phyloP scores from a whole-genome alignment of 2,329 filamentous ascomycete genomes.

The Dothistroma septosporum region DNA sequence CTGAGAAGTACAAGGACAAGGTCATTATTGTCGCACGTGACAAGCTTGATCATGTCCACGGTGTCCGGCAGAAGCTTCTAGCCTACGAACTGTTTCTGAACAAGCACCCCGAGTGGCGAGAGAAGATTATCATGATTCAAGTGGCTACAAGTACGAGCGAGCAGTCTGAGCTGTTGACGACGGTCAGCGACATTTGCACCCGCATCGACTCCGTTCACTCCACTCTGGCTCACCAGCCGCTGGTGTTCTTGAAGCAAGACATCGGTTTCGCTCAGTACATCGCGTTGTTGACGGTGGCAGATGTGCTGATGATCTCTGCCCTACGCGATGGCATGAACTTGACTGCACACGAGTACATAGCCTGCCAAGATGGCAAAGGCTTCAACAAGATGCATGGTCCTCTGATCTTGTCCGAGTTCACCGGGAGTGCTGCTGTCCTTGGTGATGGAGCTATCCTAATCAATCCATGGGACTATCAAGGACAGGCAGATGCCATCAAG shows the following conservation, averaged over 20 bases:
- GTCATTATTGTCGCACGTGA: slow-evolving; percentile 87
- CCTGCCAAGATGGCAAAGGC: slow-evolving; percentile 80
- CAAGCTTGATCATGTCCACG: slow-evolving; percentile 88
- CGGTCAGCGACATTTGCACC: slow-evolving; percentile 88
- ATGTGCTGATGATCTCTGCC: slow-evolving; percentile 90
- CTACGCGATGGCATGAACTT: slow-evolving; percentile 97
- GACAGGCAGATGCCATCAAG: slow-evolving; percentile 76
- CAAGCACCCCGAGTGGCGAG: slow-evolving; percentile 84
- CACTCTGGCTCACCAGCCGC: slow-evolving; percentile 83
- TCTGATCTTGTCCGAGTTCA: slow-evolving; percentile 91
- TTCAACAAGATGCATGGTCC: slow-evolving; percentile 80
- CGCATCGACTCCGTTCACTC: slow-evolving; percentile 90
- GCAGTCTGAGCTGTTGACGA: slow-evolving; percentile 79
- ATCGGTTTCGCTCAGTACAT: slow-evolving; percentile 90
- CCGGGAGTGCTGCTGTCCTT: slow-evolving; percentile 84
- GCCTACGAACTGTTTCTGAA: slow-evolving; percentile 92
- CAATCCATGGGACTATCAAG: slow-evolving; percentile 90
- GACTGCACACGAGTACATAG: slow-evolving; percentile 89
- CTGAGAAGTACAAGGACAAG: slow-evolving; percentile 81
- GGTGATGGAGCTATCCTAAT: slow-evolving; percentile 74
- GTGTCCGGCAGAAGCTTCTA: slow-evolving; percentile 87
- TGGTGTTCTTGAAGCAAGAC: slow-evolving; percentile 92
- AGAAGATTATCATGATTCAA: slow-evolving; percentile 85
- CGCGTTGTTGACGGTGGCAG: slow-evolving; percentile 83
- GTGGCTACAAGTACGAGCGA: slow-evolving; percentile 89